A percentile compares a stretch with the other conserved stretches of the same genome.
phyloP scores from a whole-genome alignment of 1,284 basidiomycete genomes.

The Coniferiporia sulphurascens region DNA sequence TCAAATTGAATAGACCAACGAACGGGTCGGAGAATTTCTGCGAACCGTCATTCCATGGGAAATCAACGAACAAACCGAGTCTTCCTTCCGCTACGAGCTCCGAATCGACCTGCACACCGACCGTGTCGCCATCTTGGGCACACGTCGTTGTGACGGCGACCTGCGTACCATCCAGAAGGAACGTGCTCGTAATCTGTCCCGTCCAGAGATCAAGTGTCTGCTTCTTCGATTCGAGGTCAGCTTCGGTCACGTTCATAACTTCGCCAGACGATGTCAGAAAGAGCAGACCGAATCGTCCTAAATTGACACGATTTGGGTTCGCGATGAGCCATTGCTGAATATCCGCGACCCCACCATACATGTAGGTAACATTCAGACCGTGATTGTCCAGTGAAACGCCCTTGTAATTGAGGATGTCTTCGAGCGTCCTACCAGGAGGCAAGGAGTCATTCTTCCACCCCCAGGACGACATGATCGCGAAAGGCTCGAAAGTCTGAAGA shows the following conservation, averaged over 20 bases:
- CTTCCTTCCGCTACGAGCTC: conserved; percentile 34
- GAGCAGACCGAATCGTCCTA: conserved; percentile 46
- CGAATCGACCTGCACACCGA: conserved; percentile 41
- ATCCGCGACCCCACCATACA: conserved; percentile 44
- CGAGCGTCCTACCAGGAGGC: conserved; percentile 37
- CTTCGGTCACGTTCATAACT: conserved; percentile 34
- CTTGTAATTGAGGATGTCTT: conserved; percentile 43
- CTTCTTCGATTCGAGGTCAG: conserved; percentile 31
- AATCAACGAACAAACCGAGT: conserved; percentile 52
- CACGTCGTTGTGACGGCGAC: conserved; percentile 40
- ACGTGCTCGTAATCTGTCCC: conserved; percentile 43
- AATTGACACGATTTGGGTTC: conserved; percentile 54
- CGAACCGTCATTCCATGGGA: conserved; percentile 55
- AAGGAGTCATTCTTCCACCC: conserved; percentile 59
- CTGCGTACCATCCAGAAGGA: conserved; percentile 32
- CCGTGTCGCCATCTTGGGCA: conserved; percentile 35
- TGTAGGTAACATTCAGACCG: conserved; percentile 45
- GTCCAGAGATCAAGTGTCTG: conserved; percentile 55
- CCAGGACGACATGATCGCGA: conserved; percentile 54
- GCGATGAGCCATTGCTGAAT: conserved; percentile 53
- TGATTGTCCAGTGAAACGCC: conserved; percentile 49
- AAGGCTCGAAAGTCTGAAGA: conserved; percentile 52
- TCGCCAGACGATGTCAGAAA: conserved; percentile 33
- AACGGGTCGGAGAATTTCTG: conserved; percentile 54
- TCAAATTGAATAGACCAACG: conserved; percentile 47